Evolutionary conservation across 257 asterid genomes (phyloP), one percentile per base, ranked within the genome.

Genomic region (Lavandula angustifolia): DNA sequence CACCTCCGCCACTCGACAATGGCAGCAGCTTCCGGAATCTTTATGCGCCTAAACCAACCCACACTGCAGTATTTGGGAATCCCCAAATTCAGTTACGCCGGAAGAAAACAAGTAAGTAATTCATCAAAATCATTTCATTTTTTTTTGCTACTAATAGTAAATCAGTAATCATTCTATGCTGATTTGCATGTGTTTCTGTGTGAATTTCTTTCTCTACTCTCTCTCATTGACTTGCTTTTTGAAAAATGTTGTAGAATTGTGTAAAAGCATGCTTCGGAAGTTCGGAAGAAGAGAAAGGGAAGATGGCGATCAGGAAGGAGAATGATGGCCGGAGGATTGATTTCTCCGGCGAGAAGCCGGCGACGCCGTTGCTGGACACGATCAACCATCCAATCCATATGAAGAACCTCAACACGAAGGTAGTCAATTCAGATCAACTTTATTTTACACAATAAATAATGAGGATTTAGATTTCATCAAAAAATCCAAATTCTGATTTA

Each of bases 311-410:
- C 22, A 40, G 38, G 12, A 41, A 12, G 3, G 64, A 41, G 12
- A 41, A 41, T 12, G 65, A 60, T 1, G n/a, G 40, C 7, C 29
- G 51, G 65, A 18, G 22, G 3, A 27, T 60, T 0, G 53, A 60
- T 18, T 60, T 60, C 4, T 60, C 65, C 40, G 53, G 53, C 4
- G 65, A 60, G 52, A 60, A 60, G 22, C 65, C 65, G 65, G 38
- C 38, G 65, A 60, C 65, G 52, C 65, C 65, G 65, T 3, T 60
- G 65, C 52, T 60, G 27, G 65, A 60, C 9, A 60, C 65, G 2
- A 60, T 60, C 65, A 60, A 60, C 65, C 65, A 60, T 16, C 65
- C 65, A 1, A 60, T 60, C 7, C 65, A 60, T 11, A 60, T 60
- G 65, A 60, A 60, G 51, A 60, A 41, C 6, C 65, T 60, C 40